Base-by-base conservation (phyloP, 495 filamentous ascomycete species). In the Darksidea phi region DNA sequence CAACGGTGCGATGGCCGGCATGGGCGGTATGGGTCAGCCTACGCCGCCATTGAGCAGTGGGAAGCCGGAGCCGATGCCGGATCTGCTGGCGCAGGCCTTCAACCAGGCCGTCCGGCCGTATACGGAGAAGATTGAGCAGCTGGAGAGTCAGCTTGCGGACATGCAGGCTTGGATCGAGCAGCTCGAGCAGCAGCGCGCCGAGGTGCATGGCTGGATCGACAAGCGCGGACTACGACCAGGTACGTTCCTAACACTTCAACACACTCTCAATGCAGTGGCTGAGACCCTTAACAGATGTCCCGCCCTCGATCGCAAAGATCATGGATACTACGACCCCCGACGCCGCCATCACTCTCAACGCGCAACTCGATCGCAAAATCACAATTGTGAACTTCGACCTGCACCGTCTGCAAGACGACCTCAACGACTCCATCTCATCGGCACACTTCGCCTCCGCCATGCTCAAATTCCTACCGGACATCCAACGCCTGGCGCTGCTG, bases 301-400 rank as follows among this genome's bases (percentile, higher is more conserved):
- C 78, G n/a, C 72, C 75, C 21, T 70, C 69, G 36, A 79, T 80
- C 61, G 77, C 77, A 26, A 71, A 72, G 54, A 71, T 72, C 52
- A 80, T 80, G 78, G 78, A 80, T 70, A 64, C 61, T 46, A 59
- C 70, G 51, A 70, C 74, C 18, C 64, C 74, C 47, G 58, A 69
- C 66, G 67, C 73, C 46, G 77, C 78, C 24, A 59, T 66, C 15
- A 77, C 76, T 1, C 75, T 80, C 59, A 79, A 79, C 67, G 76
- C 75, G 37, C 78, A 80, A 69, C 76, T 80, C 66, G 78, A 80
- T 64, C 78, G 78, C 71, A 79, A 79, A 66, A 80, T 80, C 73
- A 79, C 78, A 42, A 78, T 80, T 60, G 75, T 80, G 36, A 79
- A 80, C 67, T 78, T 79, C 73, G 78, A 80, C 68, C 78, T 80